Conservation (phyloP, 257 asterid genomes). For the Scutellaria barbata region DNA sequence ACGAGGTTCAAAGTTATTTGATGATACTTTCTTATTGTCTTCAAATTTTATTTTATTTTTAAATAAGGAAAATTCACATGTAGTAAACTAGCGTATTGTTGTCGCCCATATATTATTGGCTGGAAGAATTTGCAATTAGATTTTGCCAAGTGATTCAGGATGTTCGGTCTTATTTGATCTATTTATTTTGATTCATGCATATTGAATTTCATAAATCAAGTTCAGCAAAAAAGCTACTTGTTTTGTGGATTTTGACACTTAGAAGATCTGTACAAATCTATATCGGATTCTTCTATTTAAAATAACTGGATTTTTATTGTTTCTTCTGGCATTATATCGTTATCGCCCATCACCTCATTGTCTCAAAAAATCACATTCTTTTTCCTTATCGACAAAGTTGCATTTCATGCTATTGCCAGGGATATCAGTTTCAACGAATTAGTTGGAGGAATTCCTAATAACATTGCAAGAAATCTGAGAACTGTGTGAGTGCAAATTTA, state of each 20-base stretch:
- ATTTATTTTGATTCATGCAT: no score
- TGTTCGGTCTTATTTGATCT: no score
- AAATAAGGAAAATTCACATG: no score
- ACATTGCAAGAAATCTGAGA: slow-evolving; percentile 57
- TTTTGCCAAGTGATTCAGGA: no score
- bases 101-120: no score
- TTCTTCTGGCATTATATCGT: background rate
- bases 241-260: background rate
- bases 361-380: background rate
- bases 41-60: no score
- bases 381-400: slow-evolving; percentile 22
- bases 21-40: background rate
- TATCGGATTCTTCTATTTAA: background rate
- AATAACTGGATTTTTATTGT: background rate
- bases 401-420: slow-evolving; percentile 46
- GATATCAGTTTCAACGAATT: slow-evolving; percentile 80
- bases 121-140: no score
- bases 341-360: background rate
- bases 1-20: background rate
- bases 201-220: no score
- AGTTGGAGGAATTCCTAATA: slow-evolving; percentile 59
- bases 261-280: background rate
- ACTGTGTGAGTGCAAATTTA: slow-evolving; percentile 58
- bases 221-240: background rate
- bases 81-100: no score